Percentiles rank a stretch among this genome's conserved stretches.
Evolutionary conservation across 2,329 filamentous ascomycete genomes (phyloP).

Genomic region (Nothophoma quercina): DNA sequence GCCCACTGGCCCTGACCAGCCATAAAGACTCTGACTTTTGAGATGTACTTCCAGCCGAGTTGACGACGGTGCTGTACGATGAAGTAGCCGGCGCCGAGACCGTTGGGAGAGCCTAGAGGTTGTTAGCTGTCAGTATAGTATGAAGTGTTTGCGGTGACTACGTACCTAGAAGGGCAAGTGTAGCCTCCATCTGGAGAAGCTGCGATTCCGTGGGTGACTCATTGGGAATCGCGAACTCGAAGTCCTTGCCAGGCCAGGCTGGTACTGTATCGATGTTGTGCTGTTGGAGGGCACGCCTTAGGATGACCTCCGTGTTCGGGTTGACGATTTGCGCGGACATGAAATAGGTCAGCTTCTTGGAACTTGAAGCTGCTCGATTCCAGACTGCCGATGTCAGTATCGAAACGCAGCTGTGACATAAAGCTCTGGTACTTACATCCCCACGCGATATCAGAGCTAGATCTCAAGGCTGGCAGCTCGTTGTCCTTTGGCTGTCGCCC

Average conservation of each 20-base stretch:
- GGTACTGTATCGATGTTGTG: not conserved
- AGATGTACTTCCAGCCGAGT: constrained; percentile 21
- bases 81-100: constrained; percentile 20
- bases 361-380: constrained; percentile 2
- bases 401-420: not conserved
- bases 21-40: constrained; percentile 13
- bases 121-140: not conserved
- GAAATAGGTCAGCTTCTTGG: constrained; percentile 13
- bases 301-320: constrained; percentile 3
- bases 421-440: constrained; percentile 2
- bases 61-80: constrained; percentile 22
- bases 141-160: not conserved
- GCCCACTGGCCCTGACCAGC: not conserved
- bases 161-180: constrained; percentile 8
- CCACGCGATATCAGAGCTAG: constrained; percentile 23
- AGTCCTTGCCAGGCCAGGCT: constrained; percentile 10
- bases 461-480: constrained; percentile 11
- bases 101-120: constrained; percentile 17
- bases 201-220: not conserved
- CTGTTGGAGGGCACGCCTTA: not conserved
- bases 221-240: not conserved
- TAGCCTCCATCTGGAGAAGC: constrained; percentile 1
- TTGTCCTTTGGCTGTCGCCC: not conserved
- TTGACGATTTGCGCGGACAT: constrained; percentile 13
- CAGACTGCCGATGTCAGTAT: constrained; percentile 4